phyloP scores from a whole-genome alignment of 345 rosid genomes.

The Trapa bicornis region DNA sequence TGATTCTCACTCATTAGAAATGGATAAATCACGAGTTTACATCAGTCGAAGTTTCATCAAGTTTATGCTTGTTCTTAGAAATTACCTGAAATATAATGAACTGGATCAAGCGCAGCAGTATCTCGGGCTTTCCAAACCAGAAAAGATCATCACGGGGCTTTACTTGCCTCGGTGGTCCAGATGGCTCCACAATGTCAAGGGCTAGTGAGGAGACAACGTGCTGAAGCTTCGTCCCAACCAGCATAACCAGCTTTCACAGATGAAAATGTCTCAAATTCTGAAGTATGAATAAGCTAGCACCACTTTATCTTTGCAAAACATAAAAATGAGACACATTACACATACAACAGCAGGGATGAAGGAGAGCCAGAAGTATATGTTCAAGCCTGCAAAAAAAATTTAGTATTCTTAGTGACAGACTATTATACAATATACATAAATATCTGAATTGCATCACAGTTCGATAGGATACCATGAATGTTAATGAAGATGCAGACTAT shows the following conservation, averaged over 20 bases:
- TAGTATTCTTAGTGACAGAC: not conserved
- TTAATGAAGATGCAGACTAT: constrained; percentile 79
- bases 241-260: constrained; percentile 60
- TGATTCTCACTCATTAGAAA: no score
- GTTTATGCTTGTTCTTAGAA: not conserved
- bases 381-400: constrained; percentile 47
- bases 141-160: constrained; percentile 84
- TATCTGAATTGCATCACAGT: constrained; percentile 1
- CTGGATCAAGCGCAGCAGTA: constrained; percentile 56
- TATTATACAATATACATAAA: not conserved
- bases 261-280: constrained; percentile 2
- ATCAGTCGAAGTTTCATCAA: not conserved
- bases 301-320: not conserved
- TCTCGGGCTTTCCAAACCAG: constrained; percentile 92
- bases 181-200: constrained; percentile 65
- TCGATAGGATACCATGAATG: constrained; percentile 51
- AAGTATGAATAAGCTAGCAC: not conserved
- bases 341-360: constrained; percentile 91
- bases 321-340: constrained; percentile 1
- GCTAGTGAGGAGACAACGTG: constrained; percentile 84
- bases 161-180: constrained; percentile 62
- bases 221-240: constrained; percentile 85
- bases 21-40: no score
- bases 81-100: constrained; percentile 81
- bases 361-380: constrained; percentile 90